Evolutionary conservation across 768 basidiomycete genomes (phyloP).

Genomic region (Tulasnella sp.): DNA sequence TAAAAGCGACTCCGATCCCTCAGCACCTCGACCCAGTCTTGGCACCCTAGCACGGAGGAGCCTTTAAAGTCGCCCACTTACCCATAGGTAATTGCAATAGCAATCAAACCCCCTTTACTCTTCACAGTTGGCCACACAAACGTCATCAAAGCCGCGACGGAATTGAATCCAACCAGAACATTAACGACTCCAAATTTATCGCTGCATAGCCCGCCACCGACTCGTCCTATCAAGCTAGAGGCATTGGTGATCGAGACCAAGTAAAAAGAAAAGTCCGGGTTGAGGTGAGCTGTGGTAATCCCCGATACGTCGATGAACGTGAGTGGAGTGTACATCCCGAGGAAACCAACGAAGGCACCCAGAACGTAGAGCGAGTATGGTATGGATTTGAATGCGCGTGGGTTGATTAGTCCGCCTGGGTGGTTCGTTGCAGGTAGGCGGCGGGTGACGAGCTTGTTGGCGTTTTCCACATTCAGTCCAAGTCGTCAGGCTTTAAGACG

Average conservation of each 20-base stretch:
- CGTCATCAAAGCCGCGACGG: constrained; percentile 32
- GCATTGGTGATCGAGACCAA: constrained; percentile 34
- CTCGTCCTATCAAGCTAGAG: constrained; percentile 33
- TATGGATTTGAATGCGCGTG: constrained; percentile 30
- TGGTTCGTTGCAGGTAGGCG: constrained; percentile 21
- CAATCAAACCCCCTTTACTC: background rate
- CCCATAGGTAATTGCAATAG: constrained; percentile 24
- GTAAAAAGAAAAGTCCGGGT: constrained; percentile 24
- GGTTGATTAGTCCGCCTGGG: constrained; percentile 27
- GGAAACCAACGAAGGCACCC: constrained; percentile 30
- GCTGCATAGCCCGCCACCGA: constrained; percentile 32
- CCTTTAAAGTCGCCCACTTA: background rate
- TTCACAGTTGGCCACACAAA: constrained; percentile 33
- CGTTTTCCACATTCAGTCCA: background rate
- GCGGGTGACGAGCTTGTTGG: constrained; percentile 31
- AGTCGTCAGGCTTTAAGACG: background rate
- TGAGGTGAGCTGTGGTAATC: constrained; percentile 14
- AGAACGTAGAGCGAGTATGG: constrained; percentile 31
- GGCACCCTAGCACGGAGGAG: background rate
- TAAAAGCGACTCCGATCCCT: background rate
- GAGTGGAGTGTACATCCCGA: constrained; percentile 34
- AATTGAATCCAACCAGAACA: constrained; percentile 30
- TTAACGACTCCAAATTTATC: constrained; percentile 33
- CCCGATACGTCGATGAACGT: constrained; percentile 30
- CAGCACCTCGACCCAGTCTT: background rate